Evolutionary conservation across 495 filamentous ascomycete genomes (phyloP).

Genomic region (Aspergillus haitiensis): DNA sequence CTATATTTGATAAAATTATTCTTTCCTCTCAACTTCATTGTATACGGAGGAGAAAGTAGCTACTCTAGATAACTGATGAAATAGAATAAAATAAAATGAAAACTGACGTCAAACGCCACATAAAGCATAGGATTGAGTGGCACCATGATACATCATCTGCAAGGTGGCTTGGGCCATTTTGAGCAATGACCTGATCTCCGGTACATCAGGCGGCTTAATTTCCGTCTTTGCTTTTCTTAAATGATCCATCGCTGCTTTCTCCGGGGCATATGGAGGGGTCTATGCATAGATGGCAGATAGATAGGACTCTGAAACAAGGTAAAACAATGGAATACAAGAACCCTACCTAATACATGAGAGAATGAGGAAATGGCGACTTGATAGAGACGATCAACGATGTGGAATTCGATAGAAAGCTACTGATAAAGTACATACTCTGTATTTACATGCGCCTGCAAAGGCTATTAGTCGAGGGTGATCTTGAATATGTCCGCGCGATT

Average conservation of each 20-base stretch:
- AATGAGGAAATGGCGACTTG: no score
- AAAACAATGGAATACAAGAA: no score
- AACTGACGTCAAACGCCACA: slow-evolving; percentile 5
- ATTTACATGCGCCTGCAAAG: no score
- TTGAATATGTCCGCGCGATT: no score
- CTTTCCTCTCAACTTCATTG: neutral
- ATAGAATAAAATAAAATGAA: neutral
- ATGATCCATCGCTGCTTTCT: neutral
- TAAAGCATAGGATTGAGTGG: slow-evolving; percentile 5
- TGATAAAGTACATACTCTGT: no score
- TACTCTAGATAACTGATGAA: neutral
- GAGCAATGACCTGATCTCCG: slow-evolving; percentile 1
- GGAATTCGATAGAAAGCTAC: no score
- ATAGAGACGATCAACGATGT: no score
- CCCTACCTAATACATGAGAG: no score
- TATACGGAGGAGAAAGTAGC: neutral
- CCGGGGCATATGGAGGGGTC: neutral
- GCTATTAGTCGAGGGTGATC: no score
- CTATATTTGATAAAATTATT: no score
- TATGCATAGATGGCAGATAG: no score
- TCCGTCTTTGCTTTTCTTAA: neutral
- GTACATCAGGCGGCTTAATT: neutral
- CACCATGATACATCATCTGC: slow-evolving; percentile 14
- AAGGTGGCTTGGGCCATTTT: slow-evolving; percentile 5
- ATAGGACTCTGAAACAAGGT: no score